These are phyloP conservation scores for Yarrowia divulgata DNA, from an alignment of 805 yeast genomes.

Conservation along the genomic window DNA sequence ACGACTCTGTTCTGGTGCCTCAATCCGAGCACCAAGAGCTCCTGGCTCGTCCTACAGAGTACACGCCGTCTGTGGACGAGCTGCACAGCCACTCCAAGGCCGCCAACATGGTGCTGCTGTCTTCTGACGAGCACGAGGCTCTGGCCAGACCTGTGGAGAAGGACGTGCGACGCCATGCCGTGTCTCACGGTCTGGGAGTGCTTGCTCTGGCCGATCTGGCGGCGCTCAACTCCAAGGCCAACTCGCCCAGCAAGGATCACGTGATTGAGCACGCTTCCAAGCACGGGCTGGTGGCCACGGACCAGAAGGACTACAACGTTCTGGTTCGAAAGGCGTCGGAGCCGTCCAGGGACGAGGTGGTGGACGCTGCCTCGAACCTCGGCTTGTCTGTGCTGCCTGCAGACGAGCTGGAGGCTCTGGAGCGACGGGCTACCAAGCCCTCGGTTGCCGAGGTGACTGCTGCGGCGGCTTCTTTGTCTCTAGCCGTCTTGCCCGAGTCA, in stretches of 20 bases:
- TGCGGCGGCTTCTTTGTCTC: neutral
- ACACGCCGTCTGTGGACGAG: conserved; percentile 41
- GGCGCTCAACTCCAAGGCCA: conserved; percentile 43
- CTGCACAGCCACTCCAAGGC: conserved; percentile 44
- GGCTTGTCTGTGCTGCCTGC: conserved; percentile 41
- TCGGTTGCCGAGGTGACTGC: neutral
- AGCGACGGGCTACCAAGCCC: neutral
- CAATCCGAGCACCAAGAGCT: neutral
- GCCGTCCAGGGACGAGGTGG: conserved; percentile 41
- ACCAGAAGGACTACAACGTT: conserved; percentile 40
- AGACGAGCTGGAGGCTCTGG: neutral
- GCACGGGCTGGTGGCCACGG: conserved; percentile 43
- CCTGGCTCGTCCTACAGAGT: conserved; percentile 17
- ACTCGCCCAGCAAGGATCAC: conserved; percentile 46
- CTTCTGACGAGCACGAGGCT: conserved; percentile 18
- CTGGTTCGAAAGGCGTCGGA: conserved; percentile 42
- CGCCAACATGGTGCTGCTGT: conserved; percentile 45
- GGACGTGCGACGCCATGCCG: conserved; percentile 8
- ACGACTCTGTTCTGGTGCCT: neutral
- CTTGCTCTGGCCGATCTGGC: conserved; percentile 51
- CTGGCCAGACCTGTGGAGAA: conserved; percentile 12
- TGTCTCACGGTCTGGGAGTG: conserved; percentile 49
- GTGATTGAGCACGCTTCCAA: conserved; percentile 48
- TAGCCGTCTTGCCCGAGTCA: neutral
- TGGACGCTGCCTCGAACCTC: conserved; percentile 40